These are phyloP conservation scores for Xylariales sp. DNA, from an alignment of 2,329 filamentous ascomycete species.

Conservation along the genomic window DNA sequence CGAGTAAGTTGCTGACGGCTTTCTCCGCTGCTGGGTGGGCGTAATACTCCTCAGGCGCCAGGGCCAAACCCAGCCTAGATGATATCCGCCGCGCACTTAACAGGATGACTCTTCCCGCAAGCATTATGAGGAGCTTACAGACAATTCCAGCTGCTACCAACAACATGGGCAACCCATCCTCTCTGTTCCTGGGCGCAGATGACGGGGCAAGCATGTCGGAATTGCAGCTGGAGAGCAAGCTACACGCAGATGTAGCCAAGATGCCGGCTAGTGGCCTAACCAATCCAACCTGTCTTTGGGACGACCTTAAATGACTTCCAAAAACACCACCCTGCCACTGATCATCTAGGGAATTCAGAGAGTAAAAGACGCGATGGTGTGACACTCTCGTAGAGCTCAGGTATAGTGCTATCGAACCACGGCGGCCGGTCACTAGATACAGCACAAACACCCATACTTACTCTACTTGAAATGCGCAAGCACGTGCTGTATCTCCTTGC, in stretches of 20 bases:
- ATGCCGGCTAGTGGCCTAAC: conserved; percentile 5
- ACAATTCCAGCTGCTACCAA: conserved; percentile 33
- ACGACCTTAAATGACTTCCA: conserved; percentile 11
- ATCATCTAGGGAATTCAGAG: conserved; percentile 13
- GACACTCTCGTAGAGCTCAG: conserved; percentile 7
- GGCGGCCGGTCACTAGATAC: conserved; percentile 8
- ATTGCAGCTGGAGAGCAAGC: neutral
- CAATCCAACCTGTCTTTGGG: conserved; percentile 11
- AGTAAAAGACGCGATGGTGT: conserved; percentile 10
- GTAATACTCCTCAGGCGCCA: conserved; percentile 50
- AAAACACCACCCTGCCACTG: conserved; percentile 8
- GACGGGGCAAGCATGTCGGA: conserved; percentile 1
- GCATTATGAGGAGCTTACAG: conserved; percentile 43
- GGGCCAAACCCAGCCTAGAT: conserved; percentile 45
- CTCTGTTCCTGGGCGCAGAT: conserved; percentile 43
- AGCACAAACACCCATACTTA: neutral
- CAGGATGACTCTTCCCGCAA: conserved; percentile 47
- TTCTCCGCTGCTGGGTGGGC: conserved; percentile 45
- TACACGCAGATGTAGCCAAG: conserved; percentile 10
- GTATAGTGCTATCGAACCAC: conserved; percentile 12
- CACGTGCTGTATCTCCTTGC: neutral
- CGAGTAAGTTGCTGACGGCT: conserved; percentile 39
- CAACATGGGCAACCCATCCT: conserved; percentile 37
- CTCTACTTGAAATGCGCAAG: neutral
- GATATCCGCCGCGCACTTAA: conserved; percentile 44